Evolutionary conservation across 164 flowering plant genomes (phyloP), one percentile per base, ranked within the genome.

Genomic region (Chimonanthus salicifolius): DNA sequence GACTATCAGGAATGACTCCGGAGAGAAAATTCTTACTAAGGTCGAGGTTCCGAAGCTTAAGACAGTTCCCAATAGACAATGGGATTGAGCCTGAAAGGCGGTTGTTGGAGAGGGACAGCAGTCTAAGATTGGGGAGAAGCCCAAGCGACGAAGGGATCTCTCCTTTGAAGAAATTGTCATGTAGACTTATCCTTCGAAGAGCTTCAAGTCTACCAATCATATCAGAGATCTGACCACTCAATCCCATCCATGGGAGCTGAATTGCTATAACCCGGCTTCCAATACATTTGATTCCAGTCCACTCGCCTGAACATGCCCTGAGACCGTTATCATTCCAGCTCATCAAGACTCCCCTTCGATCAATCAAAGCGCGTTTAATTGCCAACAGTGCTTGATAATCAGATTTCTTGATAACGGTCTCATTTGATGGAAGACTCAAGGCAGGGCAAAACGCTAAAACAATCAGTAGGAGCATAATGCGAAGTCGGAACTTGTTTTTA

Each of bases 281-380:
- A 2, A 74, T 84, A 74, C 99, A 96, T 77, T 89, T 94, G 84
- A 94, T 90, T 48, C 99, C 99, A 1, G 69, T 74, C 99, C 99
- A 96, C 3, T 80, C 74, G 43, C 97, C 97, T 0, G 98, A 88
- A 73, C 99, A 96, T 51, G 90, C 94, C 50, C 86, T 88, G 15
- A 21, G 47, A 5, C 88, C 84, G 10, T 77, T 81, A 71, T 81
- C 85, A 65, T 89, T 90, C 98, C 98, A 94, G 86, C 90, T 88
- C 11, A 84, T 73, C n/a, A 94, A 70, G 10, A 81, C 77, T 0
- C 93, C 87, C 20, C 21, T 79, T 13, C 72, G 73, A 74, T 94
- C 98, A 4, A 84, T 51, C 0, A 94, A 78, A 0, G 84, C 92
- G 2, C 77, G 85, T 47, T 85, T 87, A 46, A 94, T 63, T 15